Percentiles rank a stretch among this genome's conserved stretches.
Evolutionary conservation across 1,284 basidiomycete genomes (phyloP).

Genomic region (Wallemia hederae): DNA sequence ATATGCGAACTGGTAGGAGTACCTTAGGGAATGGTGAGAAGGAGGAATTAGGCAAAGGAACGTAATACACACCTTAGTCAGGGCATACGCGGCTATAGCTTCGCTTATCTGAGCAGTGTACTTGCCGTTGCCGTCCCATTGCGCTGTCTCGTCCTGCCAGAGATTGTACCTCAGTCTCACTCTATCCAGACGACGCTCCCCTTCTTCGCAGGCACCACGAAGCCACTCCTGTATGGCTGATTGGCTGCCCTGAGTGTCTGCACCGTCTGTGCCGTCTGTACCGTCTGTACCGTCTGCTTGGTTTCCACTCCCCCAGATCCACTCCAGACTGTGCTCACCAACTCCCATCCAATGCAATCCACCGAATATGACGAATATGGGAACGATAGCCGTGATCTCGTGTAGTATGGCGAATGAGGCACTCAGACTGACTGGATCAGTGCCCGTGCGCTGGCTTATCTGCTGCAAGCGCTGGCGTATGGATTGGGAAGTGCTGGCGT

Average conservation of each 20-base stretch:
- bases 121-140: conserved; percentile 5
- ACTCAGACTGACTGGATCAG: conserved; percentile 43
- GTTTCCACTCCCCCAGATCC: neutral
- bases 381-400: conserved; percentile 55
- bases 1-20: conserved; percentile 42
- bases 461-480: neutral
- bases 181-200: conserved; percentile 34
- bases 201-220: conserved; percentile 37
- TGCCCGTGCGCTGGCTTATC: conserved; percentile 23
- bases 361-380: conserved; percentile 46
- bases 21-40: conserved; percentile 23
- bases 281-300: conserved; percentile 1
- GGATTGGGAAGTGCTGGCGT: neutral
- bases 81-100: conserved; percentile 47
- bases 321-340: conserved; percentile 33
- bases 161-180: conserved; percentile 50
- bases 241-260: conserved; percentile 1
- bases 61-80: conserved; percentile 36
- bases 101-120: conserved; percentile 16
- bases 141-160: conserved; percentile 47
- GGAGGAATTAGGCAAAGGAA: no score
- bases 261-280: no score
- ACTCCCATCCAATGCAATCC: conserved; percentile 34
- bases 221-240: conserved; percentile 21
- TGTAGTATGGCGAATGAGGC: conserved; percentile 58